Evolutionary conservation across 1,284 basidiomycete genomes (phyloP).

Genomic region (Porodaedalea pini): DNA sequence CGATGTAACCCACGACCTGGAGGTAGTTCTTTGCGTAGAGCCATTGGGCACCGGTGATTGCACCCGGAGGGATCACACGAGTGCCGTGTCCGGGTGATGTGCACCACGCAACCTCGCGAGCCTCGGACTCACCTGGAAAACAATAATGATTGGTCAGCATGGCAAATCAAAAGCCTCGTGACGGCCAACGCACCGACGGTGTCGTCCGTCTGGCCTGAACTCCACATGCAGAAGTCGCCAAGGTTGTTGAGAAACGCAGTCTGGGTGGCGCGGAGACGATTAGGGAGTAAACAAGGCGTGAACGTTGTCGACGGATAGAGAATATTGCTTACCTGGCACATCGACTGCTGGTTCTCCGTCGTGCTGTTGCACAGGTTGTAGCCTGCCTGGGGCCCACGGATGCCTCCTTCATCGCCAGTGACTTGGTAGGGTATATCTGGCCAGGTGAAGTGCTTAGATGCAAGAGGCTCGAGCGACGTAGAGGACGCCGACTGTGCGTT

Average conservation of each 20-base stretch:
- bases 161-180: neutral
- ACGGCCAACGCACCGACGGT: conserved; percentile 13
- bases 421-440: conserved; percentile 45
- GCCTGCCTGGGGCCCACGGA: conserved; percentile 57
- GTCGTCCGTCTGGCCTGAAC: conserved; percentile 28
- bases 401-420: conserved; percentile 41
- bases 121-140: conserved; percentile 48
- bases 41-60: conserved; percentile 46
- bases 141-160: neutral
- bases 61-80: conserved; percentile 52
- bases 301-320: conserved; percentile 14
- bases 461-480: conserved; percentile 23
- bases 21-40: conserved; percentile 30
- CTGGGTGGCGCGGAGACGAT: neutral
- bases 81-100: conserved; percentile 51
- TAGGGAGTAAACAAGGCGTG: neutral
- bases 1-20: conserved; percentile 33
- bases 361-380: conserved; percentile 73
- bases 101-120: conserved; percentile 61
- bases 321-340: conserved; percentile 46
- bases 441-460: conserved; percentile 22
- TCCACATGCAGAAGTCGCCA: conserved; percentile 30
- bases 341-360: conserved; percentile 53
- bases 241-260: conserved; percentile 20
- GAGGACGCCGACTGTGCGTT: conserved; percentile 18